Conservation (phyloP, 192 early-diverging fungal species). For the Dispira simplex region DNA sequence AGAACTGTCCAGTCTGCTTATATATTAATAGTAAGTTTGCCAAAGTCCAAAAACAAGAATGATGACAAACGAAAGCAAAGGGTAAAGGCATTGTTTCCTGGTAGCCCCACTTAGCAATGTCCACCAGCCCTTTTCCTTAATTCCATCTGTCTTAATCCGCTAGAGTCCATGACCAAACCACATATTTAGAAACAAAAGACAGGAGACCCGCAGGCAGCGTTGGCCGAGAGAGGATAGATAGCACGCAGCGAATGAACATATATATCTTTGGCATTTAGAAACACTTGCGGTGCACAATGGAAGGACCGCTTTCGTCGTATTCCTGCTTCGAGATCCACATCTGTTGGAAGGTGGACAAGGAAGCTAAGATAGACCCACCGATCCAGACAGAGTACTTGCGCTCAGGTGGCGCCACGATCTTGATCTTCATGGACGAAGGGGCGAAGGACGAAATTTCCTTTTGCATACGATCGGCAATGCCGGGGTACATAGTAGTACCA, state of each 20-base stretch:
- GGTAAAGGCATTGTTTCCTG: too few species aligned
- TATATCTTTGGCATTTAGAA: conserved; percentile 35
- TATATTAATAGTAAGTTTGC: too few species aligned
- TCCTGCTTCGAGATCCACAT: conserved; percentile 63
- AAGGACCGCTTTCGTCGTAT: conserved; percentile 81
- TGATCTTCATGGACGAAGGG: conserved; percentile 39
- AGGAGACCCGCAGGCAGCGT: too few species aligned
- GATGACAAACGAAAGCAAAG: too few species aligned
- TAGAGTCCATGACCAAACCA: too few species aligned
- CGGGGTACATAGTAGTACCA: conserved; percentile 37
- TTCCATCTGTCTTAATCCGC: too few species aligned
- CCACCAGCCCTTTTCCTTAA: too few species aligned
- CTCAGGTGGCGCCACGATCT: conserved; percentile 41
- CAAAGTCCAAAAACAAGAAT: too few species aligned
- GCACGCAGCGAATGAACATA: not conserved
- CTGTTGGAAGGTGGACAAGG: conserved; percentile 42
- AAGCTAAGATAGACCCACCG: conserved; percentile 44
- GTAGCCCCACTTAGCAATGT: too few species aligned
- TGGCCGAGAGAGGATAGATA: too few species aligned
- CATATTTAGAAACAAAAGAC: too few species aligned
- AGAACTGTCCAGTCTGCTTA: too few species aligned
- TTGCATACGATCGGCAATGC: conserved; percentile 34
- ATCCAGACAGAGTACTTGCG: conserved; percentile 52
- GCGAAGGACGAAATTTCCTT: conserved; percentile 35
- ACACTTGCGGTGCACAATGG: conserved; percentile 85